phyloP scores from a whole-genome alignment of 1,139 yeast genomes.

The Kurtzmaniella quercitrusa region DNA sequence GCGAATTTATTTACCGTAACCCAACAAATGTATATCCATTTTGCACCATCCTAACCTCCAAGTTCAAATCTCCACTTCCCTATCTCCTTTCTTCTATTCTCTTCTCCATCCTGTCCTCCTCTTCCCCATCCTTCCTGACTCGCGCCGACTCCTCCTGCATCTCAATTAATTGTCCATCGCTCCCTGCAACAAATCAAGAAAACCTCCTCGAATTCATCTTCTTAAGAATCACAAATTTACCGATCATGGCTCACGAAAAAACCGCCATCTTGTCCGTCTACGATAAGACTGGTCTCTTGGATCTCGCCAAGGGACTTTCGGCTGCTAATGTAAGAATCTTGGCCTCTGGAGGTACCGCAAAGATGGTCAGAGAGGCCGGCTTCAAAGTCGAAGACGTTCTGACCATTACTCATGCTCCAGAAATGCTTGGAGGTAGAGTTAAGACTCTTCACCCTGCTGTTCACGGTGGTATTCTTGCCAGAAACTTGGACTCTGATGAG shows the following conservation, averaged over 20 bases:
- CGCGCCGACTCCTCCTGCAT: slow-evolving; percentile 7
- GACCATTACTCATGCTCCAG: slow-evolving; percentile 95
- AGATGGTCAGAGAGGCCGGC: slow-evolving; percentile 92
- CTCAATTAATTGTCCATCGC: slow-evolving; percentile 7
- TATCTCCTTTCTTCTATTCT: not conserved
- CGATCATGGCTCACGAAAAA: slow-evolving; percentile 45
- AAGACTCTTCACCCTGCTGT: slow-evolving; percentile 98
- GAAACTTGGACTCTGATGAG: slow-evolving; percentile 88
- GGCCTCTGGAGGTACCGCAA: slow-evolving; percentile 98
- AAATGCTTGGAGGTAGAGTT: slow-evolving; percentile 97
- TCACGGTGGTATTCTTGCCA: slow-evolving; percentile 96
- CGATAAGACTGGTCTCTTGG: slow-evolving; percentile 94
- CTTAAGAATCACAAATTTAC: not conserved
- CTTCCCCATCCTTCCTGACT: slow-evolving; percentile 1
- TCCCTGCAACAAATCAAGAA: not conserved
- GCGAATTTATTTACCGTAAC: too few species aligned
- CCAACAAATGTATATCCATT: too few species aligned
- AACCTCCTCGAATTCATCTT: slow-evolving; percentile 2
- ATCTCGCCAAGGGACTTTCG: slow-evolving; percentile 89
- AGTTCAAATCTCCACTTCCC: not conserved
- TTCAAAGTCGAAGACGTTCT: slow-evolving; percentile 97
- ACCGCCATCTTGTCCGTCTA: slow-evolving; percentile 96
- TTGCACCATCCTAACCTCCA: not conserved
- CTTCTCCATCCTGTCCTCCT: not conserved
- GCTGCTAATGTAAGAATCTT: slow-evolving; percentile 85